Evolutionary conservation across 139 green algal species (phyloP).

Genomic region (Picochlorum sp.): DNA sequence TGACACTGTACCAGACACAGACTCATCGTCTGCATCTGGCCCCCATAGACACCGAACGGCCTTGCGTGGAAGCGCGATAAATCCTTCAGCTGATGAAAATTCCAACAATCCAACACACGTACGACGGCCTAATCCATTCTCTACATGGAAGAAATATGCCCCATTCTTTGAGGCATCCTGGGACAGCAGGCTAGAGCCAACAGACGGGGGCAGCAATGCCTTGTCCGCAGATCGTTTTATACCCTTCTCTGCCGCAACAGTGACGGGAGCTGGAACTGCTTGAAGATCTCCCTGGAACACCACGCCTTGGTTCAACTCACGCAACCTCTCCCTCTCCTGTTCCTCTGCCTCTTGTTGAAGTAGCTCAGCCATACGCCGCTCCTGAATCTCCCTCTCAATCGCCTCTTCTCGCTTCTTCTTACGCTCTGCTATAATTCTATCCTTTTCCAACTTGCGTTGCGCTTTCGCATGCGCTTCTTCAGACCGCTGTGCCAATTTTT

Average conservation of each 20-base stretch:
- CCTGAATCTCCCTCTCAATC: conserved; percentile 16
- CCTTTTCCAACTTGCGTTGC: conserved; percentile 14
- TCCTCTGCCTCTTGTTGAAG: conserved; percentile 29
- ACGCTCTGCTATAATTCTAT: conserved; percentile 14
- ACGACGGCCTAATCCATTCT: conserved; percentile 9
- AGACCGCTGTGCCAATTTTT: conserved; percentile 8
- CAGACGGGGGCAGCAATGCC: conserved; percentile 59
- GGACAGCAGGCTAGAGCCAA: conserved; percentile 43
- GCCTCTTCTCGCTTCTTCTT: conserved; percentile 12
- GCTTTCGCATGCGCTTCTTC: conserved; percentile 2
- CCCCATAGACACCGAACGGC: conserved; percentile 55
- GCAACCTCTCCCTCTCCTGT: conserved; percentile 19
- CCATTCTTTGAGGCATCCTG: conserved; percentile 68
- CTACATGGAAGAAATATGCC: conserved; percentile 62
- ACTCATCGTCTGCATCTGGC: conserved; percentile 9
- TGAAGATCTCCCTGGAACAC: conserved; percentile 30
- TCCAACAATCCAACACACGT: conserved; percentile 68
- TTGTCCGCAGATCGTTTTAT: conserved; percentile 61
- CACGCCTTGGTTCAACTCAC: conserved; percentile 52
- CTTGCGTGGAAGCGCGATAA: conserved; percentile 44
- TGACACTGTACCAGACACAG: conserved; percentile 8
- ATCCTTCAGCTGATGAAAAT: conserved; percentile 65
- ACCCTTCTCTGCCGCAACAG: conserved; percentile 26
- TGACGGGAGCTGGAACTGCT: conserved; percentile 36
- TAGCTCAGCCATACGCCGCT: conserved; percentile 9